A percentile compares a stretch with the other conserved stretches of the same genome.
phyloP scores from a whole-genome alignment of 768 basidiomycete species.

The Amanita phalloides region DNA sequence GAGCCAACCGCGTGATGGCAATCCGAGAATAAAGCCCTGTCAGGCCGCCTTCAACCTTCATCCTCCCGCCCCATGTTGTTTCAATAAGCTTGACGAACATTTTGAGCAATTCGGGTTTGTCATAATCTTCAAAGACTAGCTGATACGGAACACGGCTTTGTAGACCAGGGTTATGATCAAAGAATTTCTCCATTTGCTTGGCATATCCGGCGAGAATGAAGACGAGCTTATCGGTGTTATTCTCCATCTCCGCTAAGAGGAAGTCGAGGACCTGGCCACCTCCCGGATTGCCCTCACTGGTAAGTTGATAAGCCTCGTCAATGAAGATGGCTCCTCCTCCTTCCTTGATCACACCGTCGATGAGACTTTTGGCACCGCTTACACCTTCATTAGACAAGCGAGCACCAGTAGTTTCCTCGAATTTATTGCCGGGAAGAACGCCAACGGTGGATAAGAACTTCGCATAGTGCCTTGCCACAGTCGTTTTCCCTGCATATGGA shows the following conservation, averaged over 20 bases:
- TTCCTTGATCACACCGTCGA: conserved; percentile 32
- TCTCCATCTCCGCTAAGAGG: conserved; percentile 68
- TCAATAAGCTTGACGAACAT: conserved; percentile 42
- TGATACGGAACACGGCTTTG: conserved; percentile 55
- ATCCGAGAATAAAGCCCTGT: conserved; percentile 46
- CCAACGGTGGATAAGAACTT: conserved; percentile 47
- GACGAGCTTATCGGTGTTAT: conserved; percentile 48
- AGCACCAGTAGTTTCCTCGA: conserved; percentile 56
- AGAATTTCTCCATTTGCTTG: conserved; percentile 68
- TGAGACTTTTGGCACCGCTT: conserved; percentile 32
- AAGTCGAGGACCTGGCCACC: conserved; percentile 58
- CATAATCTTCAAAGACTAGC: conserved; percentile 52
- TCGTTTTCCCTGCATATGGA: conserved; percentile 49
- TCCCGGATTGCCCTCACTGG: conserved; percentile 30
- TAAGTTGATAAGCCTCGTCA: conserved; percentile 65
- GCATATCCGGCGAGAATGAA: conserved; percentile 66
- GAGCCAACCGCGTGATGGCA: conserved; percentile 46
- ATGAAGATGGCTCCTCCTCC: conserved; percentile 62
- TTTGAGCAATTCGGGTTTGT: conserved; percentile 39
- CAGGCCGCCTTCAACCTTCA: conserved; percentile 46
- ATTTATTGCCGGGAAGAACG: conserved; percentile 39
- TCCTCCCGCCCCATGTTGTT: conserved; percentile 34
- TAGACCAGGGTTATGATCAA: conserved; percentile 66
- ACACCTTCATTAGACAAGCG: conserved; percentile 49
- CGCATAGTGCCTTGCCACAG: conserved; percentile 53